These are phyloP conservation scores for Dictyostelium brefeldianum DNA, from an alignment of 78 protist species.

Conservation along the genomic window DNA sequence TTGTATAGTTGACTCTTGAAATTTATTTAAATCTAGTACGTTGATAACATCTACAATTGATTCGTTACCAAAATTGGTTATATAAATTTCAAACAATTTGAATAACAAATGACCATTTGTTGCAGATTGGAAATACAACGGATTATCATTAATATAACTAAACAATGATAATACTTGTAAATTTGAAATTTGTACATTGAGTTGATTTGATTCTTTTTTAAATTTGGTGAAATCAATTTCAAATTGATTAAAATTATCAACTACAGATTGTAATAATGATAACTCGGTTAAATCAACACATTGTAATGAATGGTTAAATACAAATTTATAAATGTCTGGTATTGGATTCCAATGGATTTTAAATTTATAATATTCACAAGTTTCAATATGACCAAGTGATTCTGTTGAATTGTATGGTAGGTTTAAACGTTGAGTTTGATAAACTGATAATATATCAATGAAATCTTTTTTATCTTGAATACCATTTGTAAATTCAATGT, in stretches of 20 bases:
- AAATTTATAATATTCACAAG: not conserved
- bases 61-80: too few relatives aligned
- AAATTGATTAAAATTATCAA: not conserved
- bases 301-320: not conserved
- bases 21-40: not conserved
- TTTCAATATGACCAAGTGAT: not conserved
- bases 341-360: constrained; percentile 5
- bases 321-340: constrained; percentile 9
- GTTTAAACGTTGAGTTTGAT: not conserved
- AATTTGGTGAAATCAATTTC: too few relatives aligned
- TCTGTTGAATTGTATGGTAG: not conserved
- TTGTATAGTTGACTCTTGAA: not conserved
- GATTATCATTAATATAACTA: too few relatives aligned
- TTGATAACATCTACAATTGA: not conserved
- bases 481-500: not conserved
- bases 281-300: not conserved
- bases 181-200: too few relatives aligned
- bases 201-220: too few relatives aligned
- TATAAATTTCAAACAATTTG: too few relatives aligned
- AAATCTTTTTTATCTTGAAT: constrained; percentile 16
- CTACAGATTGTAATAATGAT: not conserved
- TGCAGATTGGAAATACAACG: too few relatives aligned
- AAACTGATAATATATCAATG: constrained; percentile 1
- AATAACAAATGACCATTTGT: too few relatives aligned
- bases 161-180: too few relatives aligned